phyloP scores from a whole-genome alignment of 352 stramenopile genomes.

The Phytophthora meadii region DNA sequence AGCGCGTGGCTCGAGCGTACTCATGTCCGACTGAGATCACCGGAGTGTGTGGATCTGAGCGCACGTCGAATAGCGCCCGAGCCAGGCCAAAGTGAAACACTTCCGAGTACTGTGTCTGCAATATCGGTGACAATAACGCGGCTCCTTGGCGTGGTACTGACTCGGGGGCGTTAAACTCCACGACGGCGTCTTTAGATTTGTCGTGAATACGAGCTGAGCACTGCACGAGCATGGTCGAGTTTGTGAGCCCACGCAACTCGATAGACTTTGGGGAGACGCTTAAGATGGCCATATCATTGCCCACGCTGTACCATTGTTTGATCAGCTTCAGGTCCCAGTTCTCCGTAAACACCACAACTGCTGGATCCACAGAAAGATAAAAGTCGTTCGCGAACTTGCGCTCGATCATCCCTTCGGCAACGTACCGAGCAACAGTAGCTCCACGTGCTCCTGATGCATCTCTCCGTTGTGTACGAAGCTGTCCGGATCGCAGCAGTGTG shows the following conservation, averaged over 20 bases:
- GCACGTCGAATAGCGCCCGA: slow-evolving; percentile 63
- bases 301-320: slow-evolving; percentile 82
- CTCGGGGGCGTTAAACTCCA: slow-evolving; percentile 85
- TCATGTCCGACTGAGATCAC: slow-evolving; percentile 68
- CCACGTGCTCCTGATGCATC: slow-evolving; percentile 70
- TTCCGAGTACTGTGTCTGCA: slow-evolving; percentile 86
- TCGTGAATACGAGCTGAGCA: slow-evolving; percentile 87
- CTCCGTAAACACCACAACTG: slow-evolving; percentile 69
- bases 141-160: slow-evolving; percentile 42
- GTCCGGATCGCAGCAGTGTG: slow-evolving; percentile 52
- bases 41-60: slow-evolving; percentile 78
- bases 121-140: slow-evolving; percentile 50
- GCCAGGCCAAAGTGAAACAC: slow-evolving; percentile 81
- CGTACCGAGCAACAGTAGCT: slow-evolving; percentile 52
- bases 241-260: slow-evolving; percentile 45
- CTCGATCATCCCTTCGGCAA: slow-evolving; percentile 76
- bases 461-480: slow-evolving; percentile 58
- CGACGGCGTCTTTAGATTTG: slow-evolving; percentile 61
- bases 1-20: slow-evolving; percentile 80
- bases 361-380: slow-evolving; percentile 75
- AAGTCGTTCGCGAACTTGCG: slow-evolving; percentile 55
- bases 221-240: slow-evolving; percentile 61
- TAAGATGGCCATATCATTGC: slow-evolving; percentile 84
- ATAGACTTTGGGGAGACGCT: slow-evolving; percentile 72
- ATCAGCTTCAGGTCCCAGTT: slow-evolving; percentile 80